Percentiles rank a stretch among this genome's conserved stretches.
Evolutionary conservation across 2,329 filamentous ascomycete species (phyloP).

Genomic region (Drechslera avenae): DNA sequence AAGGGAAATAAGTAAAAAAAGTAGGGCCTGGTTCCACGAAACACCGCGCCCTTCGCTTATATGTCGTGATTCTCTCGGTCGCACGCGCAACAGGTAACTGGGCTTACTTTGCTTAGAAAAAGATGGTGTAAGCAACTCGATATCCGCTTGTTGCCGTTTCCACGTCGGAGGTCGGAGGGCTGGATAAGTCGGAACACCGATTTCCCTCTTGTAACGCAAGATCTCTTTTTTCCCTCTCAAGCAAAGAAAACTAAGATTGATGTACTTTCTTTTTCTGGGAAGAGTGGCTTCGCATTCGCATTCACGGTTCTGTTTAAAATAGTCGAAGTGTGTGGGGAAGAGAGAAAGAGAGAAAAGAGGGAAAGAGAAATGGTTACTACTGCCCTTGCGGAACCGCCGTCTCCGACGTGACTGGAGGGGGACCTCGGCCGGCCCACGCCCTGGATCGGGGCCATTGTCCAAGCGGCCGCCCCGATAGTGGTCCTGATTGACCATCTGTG

Average conservation of each 20-base stretch:
- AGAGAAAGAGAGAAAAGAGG: neutral
- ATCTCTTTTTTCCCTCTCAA: neutral
- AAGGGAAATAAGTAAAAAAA: too few relatives aligned
- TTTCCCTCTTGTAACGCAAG: neutral
- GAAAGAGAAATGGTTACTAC: neutral
- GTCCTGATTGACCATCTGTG: constrained; percentile 12
- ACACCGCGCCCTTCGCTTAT: too few relatives aligned
- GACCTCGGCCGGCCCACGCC: constrained; percentile 15
- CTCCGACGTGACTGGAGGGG: constrained; percentile 11
- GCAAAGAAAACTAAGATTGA: neutral
- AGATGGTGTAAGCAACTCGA: constrained; percentile 9
- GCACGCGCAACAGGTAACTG: neutral
- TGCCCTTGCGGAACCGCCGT: constrained; percentile 12
- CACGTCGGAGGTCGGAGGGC: too few relatives aligned
- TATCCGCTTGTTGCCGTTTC: neutral
- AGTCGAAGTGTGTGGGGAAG: neutral
- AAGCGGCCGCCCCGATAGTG: constrained; percentile 3
- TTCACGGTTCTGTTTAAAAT: too few relatives aligned
- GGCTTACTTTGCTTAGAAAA: constrained; percentile 8
- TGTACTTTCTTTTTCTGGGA: neutral
- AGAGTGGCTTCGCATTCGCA: too few relatives aligned
- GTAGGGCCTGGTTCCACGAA: too few relatives aligned
- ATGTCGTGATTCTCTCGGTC: neutral
- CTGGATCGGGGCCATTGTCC: constrained; percentile 13
- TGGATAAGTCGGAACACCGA: neutral